phyloP scores from a whole-genome alignment of 2,329 filamentous ascomycete genomes.

The Stemphylium beticola region DNA sequence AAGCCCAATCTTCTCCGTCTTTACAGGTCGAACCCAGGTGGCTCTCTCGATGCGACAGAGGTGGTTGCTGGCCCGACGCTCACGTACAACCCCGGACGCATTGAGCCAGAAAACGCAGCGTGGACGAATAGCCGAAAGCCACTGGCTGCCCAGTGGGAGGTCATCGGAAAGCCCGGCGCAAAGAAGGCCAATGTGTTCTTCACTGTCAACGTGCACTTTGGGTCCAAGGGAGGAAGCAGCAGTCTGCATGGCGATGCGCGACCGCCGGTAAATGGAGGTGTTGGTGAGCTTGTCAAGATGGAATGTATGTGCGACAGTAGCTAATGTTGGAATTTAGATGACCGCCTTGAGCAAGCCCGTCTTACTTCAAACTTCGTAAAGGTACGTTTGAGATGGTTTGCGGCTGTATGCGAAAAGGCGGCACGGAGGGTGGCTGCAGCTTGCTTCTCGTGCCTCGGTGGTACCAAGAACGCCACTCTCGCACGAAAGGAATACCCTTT shows the following conservation, averaged over 20 bases:
- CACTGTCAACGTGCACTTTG: slow-evolving; percentile 74
- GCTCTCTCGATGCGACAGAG: slow-evolving; percentile 60
- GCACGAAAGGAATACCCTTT: slow-evolving; percentile 19
- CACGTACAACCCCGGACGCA: slow-evolving; percentile 71
- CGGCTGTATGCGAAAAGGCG: slow-evolving; percentile 5
- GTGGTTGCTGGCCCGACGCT: slow-evolving; percentile 66
- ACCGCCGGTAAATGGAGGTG: slow-evolving; percentile 69
- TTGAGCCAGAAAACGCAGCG: slow-evolving; percentile 66
- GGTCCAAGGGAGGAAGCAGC: slow-evolving; percentile 69
- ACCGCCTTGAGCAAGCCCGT: slow-evolving; percentile 63
- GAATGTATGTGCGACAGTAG: neutral
- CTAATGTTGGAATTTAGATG: slow-evolving; percentile 39
- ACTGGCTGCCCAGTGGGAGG: slow-evolving; percentile 69
- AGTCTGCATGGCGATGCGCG: slow-evolving; percentile 69
- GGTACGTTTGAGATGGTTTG: slow-evolving; percentile 24
- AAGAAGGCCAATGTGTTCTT: slow-evolving; percentile 60
- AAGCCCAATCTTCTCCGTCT: slow-evolving; percentile 65
- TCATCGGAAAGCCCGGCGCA: slow-evolving; percentile 57
- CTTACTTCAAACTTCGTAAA: slow-evolving; percentile 58
- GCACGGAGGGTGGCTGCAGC: slow-evolving; percentile 24
- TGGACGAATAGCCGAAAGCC: slow-evolving; percentile 71
- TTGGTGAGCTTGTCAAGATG: slow-evolving; percentile 39
- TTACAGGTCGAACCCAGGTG: slow-evolving; percentile 64
- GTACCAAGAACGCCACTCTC: slow-evolving; percentile 22
- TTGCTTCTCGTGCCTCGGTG: slow-evolving; percentile 11